Evolutionary conservation across 495 filamentous ascomycete genomes (phyloP), one percentile per base, ranked within the genome.

Genomic region (Darksidea phi): DNA sequence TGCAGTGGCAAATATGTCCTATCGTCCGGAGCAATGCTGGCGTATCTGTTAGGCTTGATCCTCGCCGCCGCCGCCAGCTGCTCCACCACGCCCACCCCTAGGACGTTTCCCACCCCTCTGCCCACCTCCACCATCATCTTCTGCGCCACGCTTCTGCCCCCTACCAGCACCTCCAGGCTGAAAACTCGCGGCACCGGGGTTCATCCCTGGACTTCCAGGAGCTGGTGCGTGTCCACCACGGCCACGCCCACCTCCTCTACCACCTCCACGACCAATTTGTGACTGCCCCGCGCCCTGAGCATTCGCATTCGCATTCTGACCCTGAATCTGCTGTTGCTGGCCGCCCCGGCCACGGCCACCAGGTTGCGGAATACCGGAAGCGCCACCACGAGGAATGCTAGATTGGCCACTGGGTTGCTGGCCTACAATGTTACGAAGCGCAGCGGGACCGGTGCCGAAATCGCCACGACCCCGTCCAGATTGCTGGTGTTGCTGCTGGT

Each of bases 401-500:
- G 63, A 53, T 25, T 63, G 60, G 11, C 6, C n/a, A 2, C 25
- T 15, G 11, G 42, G n/a, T 43, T 67, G 59, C 42, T 67, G 64
- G n/a, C 55, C 57, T 13, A 65, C 21, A 3, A 69, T 24, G 47
- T 63, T 59, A 15, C 71, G 65, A 1, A 72, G 61, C 0, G 67
- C 72, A 26, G 57, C 67, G 26, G 70, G 67, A 3, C 68, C 72
- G 15, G 72, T 70, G 17, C 72, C 72, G 26, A 63, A 18, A 28
- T 48, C 38, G 12, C 53, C 42, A 55, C 34, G 54, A 41, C 47
- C 50, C 3, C 52, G 51, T 8, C 57, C 57, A 13, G 20, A 41
- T 41, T 65, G 56, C 41, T 61, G 50, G 12, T 48, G 26, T 13
- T 43, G 41, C 26, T 54, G 50, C 15, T 7, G 36, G 15, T 38